Percentiles rank a stretch among this genome's conserved stretches.
phyloP scores from a whole-genome alignment of 805 yeast genomes.

The Hanseniaspora opuntiae region DNA sequence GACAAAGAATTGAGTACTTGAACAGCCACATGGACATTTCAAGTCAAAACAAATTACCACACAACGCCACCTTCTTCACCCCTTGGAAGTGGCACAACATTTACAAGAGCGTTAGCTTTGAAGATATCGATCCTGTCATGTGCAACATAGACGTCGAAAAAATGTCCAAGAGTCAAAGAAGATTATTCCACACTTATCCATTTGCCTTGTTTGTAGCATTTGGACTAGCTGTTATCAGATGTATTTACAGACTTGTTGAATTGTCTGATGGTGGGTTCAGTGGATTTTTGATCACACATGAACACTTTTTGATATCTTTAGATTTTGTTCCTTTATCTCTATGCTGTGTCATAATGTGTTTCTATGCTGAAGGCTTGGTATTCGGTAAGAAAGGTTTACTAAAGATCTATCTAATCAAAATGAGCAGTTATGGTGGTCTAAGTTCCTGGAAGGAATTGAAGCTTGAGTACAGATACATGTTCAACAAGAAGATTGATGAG shows the following conservation, averaged over 20 bases:
- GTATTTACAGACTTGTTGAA: constrained; percentile 62
- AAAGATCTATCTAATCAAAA: neutral
- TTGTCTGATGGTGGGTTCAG: constrained; percentile 54
- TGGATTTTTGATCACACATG: constrained; percentile 51
- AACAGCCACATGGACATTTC: constrained; percentile 5
- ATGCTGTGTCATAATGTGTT: constrained; percentile 32
- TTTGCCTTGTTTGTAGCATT: constrained; percentile 35
- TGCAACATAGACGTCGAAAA: constrained; percentile 20
- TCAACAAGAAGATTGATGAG: neutral
- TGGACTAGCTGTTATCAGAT: constrained; percentile 46
- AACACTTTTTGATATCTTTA: constrained; percentile 42
- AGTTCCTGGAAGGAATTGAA: neutral
- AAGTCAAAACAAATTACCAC: neutral
- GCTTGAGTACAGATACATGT: neutral
- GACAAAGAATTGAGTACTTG: constrained; percentile 19
- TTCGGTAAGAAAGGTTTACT: constrained; percentile 2
- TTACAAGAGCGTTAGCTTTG: neutral
- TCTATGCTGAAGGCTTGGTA: constrained; percentile 55
- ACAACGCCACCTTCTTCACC: neutral
- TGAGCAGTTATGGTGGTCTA: constrained; percentile 3
- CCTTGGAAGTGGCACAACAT: constrained; percentile 11
- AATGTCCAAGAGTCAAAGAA: neutral
- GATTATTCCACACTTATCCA: constrained; percentile 27
- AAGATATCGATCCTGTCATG: neutral
- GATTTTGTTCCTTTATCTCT: constrained; percentile 52